phyloP scores from a whole-genome alignment of 345 rosid genomes.

The Trapa bicornis region DNA sequence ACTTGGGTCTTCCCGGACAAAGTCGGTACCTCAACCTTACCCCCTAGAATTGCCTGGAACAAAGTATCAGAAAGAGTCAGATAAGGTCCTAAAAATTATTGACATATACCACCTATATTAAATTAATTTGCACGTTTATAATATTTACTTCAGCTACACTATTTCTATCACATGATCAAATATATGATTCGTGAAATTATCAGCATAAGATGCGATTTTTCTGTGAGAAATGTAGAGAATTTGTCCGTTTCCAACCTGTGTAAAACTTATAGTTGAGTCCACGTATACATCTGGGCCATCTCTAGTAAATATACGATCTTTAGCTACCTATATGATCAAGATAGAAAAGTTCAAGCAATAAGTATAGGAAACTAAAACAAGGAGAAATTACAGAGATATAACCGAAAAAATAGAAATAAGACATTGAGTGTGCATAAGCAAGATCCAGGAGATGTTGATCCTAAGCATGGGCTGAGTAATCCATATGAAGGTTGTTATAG shows the following conservation, averaged over 20 bases:
- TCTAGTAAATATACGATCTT: constrained; percentile 66
- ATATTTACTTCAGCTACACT: neutral
- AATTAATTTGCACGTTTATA: neutral
- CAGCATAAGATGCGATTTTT: neutral
- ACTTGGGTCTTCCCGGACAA: constrained; percentile 25
- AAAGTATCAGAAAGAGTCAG: constrained; percentile 8
- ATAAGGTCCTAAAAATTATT: neutral
- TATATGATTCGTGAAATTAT: neutral
- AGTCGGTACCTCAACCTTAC: constrained; percentile 73
- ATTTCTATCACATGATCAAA: neutral
- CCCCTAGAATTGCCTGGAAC: constrained; percentile 86
- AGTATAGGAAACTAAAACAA: no score
- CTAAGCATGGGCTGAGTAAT: neutral
- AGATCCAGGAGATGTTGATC: neutral
- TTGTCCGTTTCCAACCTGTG: constrained; percentile 45
- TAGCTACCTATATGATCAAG: constrained; percentile 47
- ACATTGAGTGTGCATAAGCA: neutral
- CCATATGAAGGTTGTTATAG: neutral
- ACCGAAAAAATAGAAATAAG: neutral
- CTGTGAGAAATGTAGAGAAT: neutral
- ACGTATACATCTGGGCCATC: constrained; percentile 87
- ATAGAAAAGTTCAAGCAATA: constrained; percentile 1
- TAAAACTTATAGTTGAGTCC: constrained; percentile 73
- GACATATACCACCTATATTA: neutral
- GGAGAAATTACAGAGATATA: neutral